Percentiles rank a stretch among this genome's conserved stretches.
Evolutionary conservation across 352 stramenopile genomes (phyloP).

Genomic region (Phytophthora pini): DNA sequence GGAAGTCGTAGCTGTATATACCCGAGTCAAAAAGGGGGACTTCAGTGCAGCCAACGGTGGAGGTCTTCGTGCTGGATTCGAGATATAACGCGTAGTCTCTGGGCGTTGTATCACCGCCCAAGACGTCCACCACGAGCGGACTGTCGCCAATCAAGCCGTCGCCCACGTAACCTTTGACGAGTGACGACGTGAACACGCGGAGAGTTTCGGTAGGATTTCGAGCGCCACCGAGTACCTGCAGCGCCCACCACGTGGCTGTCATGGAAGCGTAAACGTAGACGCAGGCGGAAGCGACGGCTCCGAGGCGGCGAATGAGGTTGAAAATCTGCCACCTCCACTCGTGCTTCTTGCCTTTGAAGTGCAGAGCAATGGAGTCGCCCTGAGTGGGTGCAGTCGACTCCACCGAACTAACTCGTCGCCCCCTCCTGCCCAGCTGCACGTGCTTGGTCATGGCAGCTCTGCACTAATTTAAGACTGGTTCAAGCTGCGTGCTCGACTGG

Average conservation of each 20-base stretch:
- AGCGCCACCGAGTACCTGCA: constrained; percentile 28
- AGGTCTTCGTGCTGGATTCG: constrained; percentile 18
- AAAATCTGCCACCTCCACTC: constrained; percentile 25
- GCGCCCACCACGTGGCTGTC: constrained; percentile 25
- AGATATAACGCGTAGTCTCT: constrained; percentile 42
- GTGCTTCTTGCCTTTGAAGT: constrained; percentile 18
- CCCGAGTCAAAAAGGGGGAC: constrained; percentile 6
- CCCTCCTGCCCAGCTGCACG: constrained; percentile 12
- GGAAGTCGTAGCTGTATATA: constrained; percentile 45
- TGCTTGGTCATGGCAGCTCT: constrained; percentile 4
- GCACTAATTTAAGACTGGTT: no score
- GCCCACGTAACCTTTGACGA: constrained; percentile 39
- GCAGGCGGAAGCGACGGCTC: constrained; percentile 20
- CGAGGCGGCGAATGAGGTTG: constrained; percentile 31
- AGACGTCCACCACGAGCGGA: constrained; percentile 20
- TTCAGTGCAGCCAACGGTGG: constrained; percentile 19
- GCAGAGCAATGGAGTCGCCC: constrained; percentile 12
- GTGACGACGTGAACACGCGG: constrained; percentile 12
- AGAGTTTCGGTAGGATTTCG: constrained; percentile 18
- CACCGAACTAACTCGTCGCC: constrained; percentile 14
- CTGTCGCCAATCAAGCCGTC: constrained; percentile 35
- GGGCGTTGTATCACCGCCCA: constrained; percentile 32
- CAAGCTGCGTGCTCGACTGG: no score
- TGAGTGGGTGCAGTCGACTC: constrained; percentile 17
- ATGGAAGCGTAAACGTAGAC: constrained; percentile 41